Conservation (phyloP, 2,329 filamentous ascomycete genomes). For the Clonostachys chloroleuca region DNA sequence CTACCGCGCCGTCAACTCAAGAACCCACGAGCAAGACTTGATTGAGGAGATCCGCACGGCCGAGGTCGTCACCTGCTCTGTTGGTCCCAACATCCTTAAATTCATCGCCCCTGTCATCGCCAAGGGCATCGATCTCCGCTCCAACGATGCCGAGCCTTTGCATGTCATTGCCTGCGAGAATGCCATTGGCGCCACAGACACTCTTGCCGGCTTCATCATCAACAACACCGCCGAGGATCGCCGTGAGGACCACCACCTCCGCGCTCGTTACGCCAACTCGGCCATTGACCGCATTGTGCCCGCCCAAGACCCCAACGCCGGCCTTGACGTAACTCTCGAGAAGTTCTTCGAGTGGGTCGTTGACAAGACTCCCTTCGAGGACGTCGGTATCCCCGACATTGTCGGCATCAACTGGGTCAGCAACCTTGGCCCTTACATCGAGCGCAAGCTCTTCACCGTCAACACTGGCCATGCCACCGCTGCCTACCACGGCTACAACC, state of each 20-base stretch:
- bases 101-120: constrained; percentile 96
- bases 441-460: constrained; percentile 99
- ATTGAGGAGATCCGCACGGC: constrained; percentile 82
- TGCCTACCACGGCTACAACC: constrained; percentile 89
- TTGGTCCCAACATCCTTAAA: constrained; percentile 92
- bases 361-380: constrained; percentile 78
- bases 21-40: constrained; percentile 75
- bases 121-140: constrained; percentile 81
- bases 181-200: constrained; percentile 90
- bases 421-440: constrained; percentile 89
- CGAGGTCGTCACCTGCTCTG: constrained; percentile 92
- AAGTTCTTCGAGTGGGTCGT: constrained; percentile 99
- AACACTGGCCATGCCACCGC: constrained; percentile 97
- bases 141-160: constrained; percentile 60
- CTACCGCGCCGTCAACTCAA: constrained; percentile 96
- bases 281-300: constrained; percentile 98
- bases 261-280: constrained; percentile 92
- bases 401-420: constrained; percentile 91
- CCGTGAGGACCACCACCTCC: constrained; percentile 62
- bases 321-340: constrained; percentile 91
- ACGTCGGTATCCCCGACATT: constrained; percentile 62
- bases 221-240: constrained; percentile 67
- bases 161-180: constrained; percentile 98
- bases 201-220: constrained; percentile 77
- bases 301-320: constrained; percentile 73